A percentile compares a stretch with the other conserved stretches of the same genome.
These are phyloP conservation scores for Lentinula aciculospora DNA, from an alignment of 768 basidiomycete genomes.

Conservation along the genomic window DNA sequence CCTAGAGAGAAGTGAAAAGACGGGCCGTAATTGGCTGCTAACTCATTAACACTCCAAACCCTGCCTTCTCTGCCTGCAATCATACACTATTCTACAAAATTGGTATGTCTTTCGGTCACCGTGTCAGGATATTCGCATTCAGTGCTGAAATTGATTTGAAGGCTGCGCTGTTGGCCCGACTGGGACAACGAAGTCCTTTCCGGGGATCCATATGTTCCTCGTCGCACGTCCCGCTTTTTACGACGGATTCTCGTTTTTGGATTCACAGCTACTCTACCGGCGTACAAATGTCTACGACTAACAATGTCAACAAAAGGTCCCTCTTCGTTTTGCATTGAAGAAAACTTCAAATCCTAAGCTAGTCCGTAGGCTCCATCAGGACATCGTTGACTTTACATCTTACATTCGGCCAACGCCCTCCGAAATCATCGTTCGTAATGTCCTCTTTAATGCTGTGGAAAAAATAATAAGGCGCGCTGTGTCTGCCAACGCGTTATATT, in stretches of 20 bases:
- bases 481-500: conserved; percentile 34
- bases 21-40: too few species aligned
- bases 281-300: neutral
- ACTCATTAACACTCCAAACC: too few species aligned
- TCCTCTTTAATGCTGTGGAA: conserved; percentile 41
- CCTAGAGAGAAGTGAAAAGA: too few species aligned
- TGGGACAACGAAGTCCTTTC: neutral
- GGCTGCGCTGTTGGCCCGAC: neutral
- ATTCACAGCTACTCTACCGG: neutral
- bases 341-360: too few species aligned
- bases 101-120: neutral
- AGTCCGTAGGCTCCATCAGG: conserved; percentile 49
- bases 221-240: neutral
- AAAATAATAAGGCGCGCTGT: conserved; percentile 30
- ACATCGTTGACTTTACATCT: conserved; percentile 51
- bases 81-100: neutral
- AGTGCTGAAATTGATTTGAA: neutral
- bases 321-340: neutral
- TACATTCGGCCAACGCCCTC: conserved; percentile 49
- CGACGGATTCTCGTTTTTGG: neutral
- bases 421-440: conserved; percentile 42
- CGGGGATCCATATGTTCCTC: neutral
- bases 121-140: neutral
- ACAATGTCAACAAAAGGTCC: neutral
- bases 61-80: too few species aligned